These are phyloP conservation scores for Cladophialophora carrionii DNA, from an alignment of 2,329 filamentous ascomycete genomes.

Conservation along the genomic window DNA sequence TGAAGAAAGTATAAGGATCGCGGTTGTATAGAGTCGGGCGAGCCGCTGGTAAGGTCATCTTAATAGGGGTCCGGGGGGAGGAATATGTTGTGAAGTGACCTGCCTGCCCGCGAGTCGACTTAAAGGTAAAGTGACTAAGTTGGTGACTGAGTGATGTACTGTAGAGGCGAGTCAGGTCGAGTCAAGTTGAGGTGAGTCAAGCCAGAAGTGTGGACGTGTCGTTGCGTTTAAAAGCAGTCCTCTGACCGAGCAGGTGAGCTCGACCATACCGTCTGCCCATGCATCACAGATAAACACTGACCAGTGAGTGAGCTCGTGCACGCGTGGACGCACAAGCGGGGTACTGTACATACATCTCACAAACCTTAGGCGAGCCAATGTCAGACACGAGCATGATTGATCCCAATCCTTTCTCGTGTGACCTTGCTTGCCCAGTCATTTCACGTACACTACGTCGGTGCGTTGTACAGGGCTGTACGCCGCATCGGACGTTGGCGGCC, in stretches of 20 bases:
- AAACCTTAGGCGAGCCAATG: not conserved
- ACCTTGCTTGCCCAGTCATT: not conserved
- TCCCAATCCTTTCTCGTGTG: not conserved
- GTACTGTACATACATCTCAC: not conserved
- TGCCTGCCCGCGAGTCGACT: not conserved
- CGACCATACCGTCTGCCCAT: too few relatives aligned
- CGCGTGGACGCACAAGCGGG: not conserved
- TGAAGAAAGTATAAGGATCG: constrained; percentile 22
- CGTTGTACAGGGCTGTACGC: too few relatives aligned
- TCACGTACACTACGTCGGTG: not conserved
- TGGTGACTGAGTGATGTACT: too few relatives aligned
- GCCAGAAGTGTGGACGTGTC: too few relatives aligned
- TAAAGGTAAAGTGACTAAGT: not conserved
- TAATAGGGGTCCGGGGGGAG: not conserved
- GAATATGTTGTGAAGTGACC: not conserved
- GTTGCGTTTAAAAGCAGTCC: too few relatives aligned
- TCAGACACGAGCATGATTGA: not conserved
- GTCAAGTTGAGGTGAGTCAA: too few relatives aligned
- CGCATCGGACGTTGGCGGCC: not conserved
- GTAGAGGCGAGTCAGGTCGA: too few relatives aligned
- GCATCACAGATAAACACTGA: too few relatives aligned
- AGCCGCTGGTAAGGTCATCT: not conserved
- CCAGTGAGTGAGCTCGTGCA: not conserved
- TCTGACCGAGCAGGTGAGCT: not conserved
- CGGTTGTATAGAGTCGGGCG: constrained; percentile 9